phyloP scores from a whole-genome alignment of 1,284 basidiomycete species.

The Moesziomyces globuligerus region DNA sequence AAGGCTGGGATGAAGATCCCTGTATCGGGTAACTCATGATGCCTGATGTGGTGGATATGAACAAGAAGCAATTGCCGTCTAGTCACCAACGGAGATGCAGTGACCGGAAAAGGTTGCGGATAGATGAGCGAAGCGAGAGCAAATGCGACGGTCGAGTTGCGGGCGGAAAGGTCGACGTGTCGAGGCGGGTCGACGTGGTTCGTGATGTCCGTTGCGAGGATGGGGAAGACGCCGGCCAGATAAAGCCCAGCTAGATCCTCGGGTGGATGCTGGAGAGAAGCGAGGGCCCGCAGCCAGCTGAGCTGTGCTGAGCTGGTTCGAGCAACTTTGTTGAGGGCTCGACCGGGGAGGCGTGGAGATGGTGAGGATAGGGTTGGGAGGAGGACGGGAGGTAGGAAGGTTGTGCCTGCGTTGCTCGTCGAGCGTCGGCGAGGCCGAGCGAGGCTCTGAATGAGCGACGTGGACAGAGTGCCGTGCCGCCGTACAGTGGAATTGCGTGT shows the following conservation, averaged over 20 bases:
- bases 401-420: too few species aligned
- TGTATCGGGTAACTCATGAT: constrained; percentile 47
- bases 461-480: not conserved
- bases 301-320: too few species aligned
- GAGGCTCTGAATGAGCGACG: not conserved
- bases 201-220: too few species aligned
- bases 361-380: not conserved
- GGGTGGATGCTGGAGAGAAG: not conserved
- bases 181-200: too few species aligned
- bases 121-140: too few species aligned
- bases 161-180: too few species aligned
- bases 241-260: not conserved
- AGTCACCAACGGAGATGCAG: constrained; percentile 2
- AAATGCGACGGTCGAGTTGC: too few species aligned
- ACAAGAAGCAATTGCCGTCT: not conserved
- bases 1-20: constrained; percentile 44
- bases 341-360: not conserved
- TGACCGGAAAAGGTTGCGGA: too few species aligned
- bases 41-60: not conserved
- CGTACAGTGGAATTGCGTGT: not conserved
- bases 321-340: too few species aligned
- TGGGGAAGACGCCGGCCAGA: too few species aligned
- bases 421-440: not conserved
- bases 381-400: not conserved
- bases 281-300: not conserved